These are phyloP conservation scores for Mycena epipterygia DNA, from an alignment of 768 basidiomycete genomes.

Conservation along the genomic window DNA sequence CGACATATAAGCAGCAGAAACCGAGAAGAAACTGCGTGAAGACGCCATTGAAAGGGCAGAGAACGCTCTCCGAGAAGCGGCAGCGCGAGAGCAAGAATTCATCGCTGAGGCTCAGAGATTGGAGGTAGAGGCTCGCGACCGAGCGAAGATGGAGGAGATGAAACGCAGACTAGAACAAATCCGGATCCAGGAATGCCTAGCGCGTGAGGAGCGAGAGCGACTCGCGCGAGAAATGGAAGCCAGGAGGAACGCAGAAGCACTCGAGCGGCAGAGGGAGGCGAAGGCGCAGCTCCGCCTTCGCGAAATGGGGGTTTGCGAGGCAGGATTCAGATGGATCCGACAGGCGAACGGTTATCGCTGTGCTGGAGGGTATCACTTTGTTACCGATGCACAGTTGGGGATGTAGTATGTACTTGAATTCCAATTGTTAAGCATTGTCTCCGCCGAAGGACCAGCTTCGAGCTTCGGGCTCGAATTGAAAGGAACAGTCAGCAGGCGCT, in stretches of 20 bases:
- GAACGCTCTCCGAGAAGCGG: constrained; percentile 28
- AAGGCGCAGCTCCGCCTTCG: constrained; percentile 57
- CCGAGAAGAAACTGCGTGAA: constrained; percentile 39
- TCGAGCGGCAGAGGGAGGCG: constrained; percentile 54
- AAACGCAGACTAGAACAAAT: constrained; percentile 42
- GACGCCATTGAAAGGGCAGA: constrained; percentile 41
- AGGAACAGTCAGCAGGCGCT: no score
- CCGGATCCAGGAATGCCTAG: constrained; percentile 37
- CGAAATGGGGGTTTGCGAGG: constrained; percentile 63
- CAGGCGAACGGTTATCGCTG: constrained; percentile 59
- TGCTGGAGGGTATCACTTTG: constrained; percentile 59
- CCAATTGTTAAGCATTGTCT: neutral
- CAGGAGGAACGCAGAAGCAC: constrained; percentile 37
- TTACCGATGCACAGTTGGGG: constrained; percentile 46
- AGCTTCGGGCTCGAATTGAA: no score
- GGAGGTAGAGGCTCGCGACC: constrained; percentile 32
- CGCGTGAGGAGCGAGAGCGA: constrained; percentile 38
- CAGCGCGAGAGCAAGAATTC: constrained; percentile 30
- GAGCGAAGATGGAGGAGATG: constrained; percentile 26
- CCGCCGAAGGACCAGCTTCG: no score
- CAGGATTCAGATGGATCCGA: constrained; percentile 61
- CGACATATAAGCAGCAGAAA: constrained; percentile 51
- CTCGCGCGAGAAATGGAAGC: constrained; percentile 40
- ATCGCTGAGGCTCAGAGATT: constrained; percentile 36
- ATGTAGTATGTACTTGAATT: neutral